Evolutionary conservation across 768 basidiomycete species (phyloP).

Genomic region (Suillus lakei): DNA sequence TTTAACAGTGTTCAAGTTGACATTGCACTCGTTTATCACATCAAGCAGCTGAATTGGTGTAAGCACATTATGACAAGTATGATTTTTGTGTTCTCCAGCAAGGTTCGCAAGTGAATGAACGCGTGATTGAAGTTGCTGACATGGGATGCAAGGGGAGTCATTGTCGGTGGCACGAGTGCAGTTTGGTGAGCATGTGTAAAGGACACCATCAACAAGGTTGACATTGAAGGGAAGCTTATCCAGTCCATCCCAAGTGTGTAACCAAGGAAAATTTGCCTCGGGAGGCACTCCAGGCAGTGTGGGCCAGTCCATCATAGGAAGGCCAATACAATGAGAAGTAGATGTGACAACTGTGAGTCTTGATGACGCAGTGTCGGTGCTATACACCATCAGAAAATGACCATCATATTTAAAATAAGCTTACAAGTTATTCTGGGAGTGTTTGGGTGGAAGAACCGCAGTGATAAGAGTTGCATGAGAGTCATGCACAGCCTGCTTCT

Average conservation of each 20-base stretch:
- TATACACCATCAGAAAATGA: too few species aligned
- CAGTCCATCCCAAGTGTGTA: neutral
- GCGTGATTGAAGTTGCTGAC: neutral
- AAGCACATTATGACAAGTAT: neutral
- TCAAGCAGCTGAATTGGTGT: conserved; percentile 2
- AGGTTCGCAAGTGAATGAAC: neutral
- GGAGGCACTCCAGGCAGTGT: neutral
- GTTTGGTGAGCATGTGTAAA: conserved; percentile 5
- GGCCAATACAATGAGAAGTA: conserved; percentile 4
- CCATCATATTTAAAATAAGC: too few species aligned
- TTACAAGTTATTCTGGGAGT: too few species aligned
- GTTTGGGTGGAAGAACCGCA: neutral
- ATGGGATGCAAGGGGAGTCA: neutral
- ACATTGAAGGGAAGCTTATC: conserved; percentile 7
- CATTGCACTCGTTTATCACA: neutral
- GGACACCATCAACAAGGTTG: neutral
- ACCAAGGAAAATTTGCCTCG: conserved; percentile 8
- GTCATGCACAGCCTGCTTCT: too few species aligned
- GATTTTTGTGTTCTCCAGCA: too few species aligned
- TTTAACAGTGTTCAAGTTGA: conserved; percentile 1
- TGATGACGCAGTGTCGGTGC: too few species aligned
- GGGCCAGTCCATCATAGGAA: conserved; percentile 5
- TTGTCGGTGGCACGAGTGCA: conserved; percentile 4
- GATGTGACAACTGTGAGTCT: neutral
- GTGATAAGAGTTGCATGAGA: too few species aligned